Evolutionary conservation across 495 filamentous ascomycete genomes (phyloP), one percentile per base, ranked within the genome.

Genomic region (Aspergillus panamensis): DNA sequence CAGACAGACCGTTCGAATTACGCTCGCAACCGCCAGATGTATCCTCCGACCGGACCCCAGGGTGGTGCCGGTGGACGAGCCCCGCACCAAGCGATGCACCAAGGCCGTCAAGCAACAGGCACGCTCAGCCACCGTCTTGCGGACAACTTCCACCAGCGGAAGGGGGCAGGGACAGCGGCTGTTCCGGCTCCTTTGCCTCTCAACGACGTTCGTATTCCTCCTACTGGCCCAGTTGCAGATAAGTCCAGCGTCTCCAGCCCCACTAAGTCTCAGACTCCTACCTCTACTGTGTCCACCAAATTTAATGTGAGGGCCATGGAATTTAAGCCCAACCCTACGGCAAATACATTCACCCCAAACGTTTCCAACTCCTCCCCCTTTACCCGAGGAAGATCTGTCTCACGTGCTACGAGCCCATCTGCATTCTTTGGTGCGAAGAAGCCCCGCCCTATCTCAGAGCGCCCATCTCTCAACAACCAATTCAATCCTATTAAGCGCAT

Each of bases 241-340:
- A 71, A 74, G 49, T 58, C 71, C 29, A 59, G 66, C 25, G 57
- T 79, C n/a, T 68, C 73, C 12, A 78, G 73, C 64, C 74, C 78
- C 40, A 71, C 64, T 25, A 76, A 77, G 64, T 51, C 73, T n/a
- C 80, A 78, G 32, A 79, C 76, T 9, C 76, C 80, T 1, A 75
- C 72, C 0, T 80, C 79, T 30, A 75, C 79, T 52, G 73, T 80
- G 44, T 80, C 83, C 9, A 79, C 78, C 25, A 87, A 90, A 68
- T 82, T 96, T 73, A 95, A 96, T 62, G 90, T 89, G 2, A 86
- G 84, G 49, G 92, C 87, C 31, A 80, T 84, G 63, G 91, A 95
- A 64, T 96, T 96, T 73, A 84, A 86, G 61, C 91, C 91, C 3
- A 92, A 86, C 64, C 84, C 90, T 8, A 85, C 87, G 39, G 91